A percentile compares a stretch with the other conserved stretches of the same genome.
phyloP scores from a whole-genome alignment of 805 yeast species.

The Ogataea philodendri region DNA sequence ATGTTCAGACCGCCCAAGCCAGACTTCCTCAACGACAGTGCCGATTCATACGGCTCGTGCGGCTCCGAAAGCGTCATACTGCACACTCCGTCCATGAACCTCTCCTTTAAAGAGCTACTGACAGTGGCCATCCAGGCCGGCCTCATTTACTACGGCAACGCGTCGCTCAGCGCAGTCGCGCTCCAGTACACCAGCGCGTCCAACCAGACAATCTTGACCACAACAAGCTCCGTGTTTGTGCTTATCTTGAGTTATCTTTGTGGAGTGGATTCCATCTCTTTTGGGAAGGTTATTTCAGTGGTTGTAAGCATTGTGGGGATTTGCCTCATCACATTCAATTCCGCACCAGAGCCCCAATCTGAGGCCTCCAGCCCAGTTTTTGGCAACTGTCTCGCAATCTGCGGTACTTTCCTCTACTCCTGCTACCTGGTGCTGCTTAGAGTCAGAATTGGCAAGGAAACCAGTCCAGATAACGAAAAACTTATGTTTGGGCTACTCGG shows the following conservation, averaged over 20 bases:
- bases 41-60: conserved; percentile 4
- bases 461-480: conserved; percentile 45
- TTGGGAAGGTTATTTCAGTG: conserved; percentile 43
- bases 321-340: conserved; percentile 41
- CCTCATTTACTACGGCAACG: conserved; percentile 41
- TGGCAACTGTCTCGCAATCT: conserved; percentile 46
- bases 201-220: conserved; percentile 49
- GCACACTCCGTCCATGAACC: conserved; percentile 24
- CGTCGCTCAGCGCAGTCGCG: conserved; percentile 40
- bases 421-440: conserved; percentile 44
- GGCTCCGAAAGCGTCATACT: conserved; percentile 11
- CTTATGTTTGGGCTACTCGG: conserved; percentile 49
- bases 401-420: conserved; percentile 48
- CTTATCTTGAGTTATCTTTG: conserved; percentile 41
- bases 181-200: conserved; percentile 52
- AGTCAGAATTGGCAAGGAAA: conserved; percentile 43
- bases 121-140: conserved; percentile 40
- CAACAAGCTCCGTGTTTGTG: conserved; percentile 52
- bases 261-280: conserved; percentile 42
- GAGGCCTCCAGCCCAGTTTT: conserved; percentile 34
- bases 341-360: conserved; percentile 5
- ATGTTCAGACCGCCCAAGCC: conserved; percentile 6
- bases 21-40: neutral
- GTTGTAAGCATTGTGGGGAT: conserved; percentile 47
- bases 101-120: conserved; percentile 33